phyloP scores from a whole-genome alignment of 768 basidiomycete genomes.

The Panaeolus papilionaceus region DNA sequence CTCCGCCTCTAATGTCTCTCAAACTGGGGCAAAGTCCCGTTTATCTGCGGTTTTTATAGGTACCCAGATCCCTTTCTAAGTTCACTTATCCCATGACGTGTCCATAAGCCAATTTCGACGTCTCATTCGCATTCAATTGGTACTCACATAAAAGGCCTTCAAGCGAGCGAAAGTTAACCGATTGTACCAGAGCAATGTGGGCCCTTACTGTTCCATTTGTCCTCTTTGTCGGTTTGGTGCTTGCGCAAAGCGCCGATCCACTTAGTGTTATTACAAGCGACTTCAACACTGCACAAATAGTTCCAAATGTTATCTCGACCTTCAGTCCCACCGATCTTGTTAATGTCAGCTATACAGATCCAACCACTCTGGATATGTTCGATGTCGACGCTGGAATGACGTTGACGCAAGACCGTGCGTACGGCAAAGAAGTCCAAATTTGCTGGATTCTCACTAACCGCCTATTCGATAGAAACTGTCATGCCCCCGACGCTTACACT shows the following conservation, averaged over 20 bases:
- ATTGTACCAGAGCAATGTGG: conserved; percentile 1
- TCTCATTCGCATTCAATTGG: neutral
- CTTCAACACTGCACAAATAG: conserved; percentile 45
- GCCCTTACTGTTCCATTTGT: conserved; percentile 9
- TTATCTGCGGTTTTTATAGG: neutral
- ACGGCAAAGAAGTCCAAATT: neutral
- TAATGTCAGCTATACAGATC: conserved; percentile 45
- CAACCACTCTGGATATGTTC: conserved; percentile 32
- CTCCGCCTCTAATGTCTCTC: neutral
- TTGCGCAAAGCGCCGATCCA: conserved; percentile 22
- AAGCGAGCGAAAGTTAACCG: neutral
- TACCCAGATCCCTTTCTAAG: neutral
- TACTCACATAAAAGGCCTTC: conserved; percentile 4
- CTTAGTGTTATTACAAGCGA: conserved; percentile 32
- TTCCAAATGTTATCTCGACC: conserved; percentile 44
- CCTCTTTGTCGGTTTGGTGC: conserved; percentile 12
- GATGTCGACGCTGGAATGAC: conserved; percentile 43
- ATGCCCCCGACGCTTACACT: conserved; percentile 40
- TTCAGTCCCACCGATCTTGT: conserved; percentile 44
- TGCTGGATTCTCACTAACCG: neutral
- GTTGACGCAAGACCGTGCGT: conserved; percentile 44
- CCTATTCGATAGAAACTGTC: conserved; percentile 36
- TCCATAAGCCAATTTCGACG: neutral
- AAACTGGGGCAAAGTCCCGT: neutral
- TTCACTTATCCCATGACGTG: neutral